Conservation (phyloP, 441 rosid genomes). For the Pelargonium cotyledonis region DNA sequence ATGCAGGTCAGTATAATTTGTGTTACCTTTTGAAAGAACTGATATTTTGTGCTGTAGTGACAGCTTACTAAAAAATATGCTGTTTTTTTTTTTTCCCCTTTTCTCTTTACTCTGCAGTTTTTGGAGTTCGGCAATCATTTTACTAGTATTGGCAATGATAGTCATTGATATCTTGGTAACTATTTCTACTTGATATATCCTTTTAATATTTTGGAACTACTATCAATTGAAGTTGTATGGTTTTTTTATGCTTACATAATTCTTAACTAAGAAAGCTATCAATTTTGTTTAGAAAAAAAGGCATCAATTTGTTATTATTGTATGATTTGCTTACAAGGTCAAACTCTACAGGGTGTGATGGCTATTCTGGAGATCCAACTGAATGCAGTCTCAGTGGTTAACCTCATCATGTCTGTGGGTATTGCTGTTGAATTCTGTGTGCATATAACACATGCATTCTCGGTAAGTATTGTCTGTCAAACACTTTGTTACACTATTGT, state of each 20-base stretch:
- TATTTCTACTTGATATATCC: slow-evolving; percentile 17
- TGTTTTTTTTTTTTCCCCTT: slow-evolving; percentile 10
- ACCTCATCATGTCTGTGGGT: slow-evolving; percentile 96
- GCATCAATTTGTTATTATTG: background rate
- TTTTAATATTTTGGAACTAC: background rate
- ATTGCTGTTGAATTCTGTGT: slow-evolving; percentile 97
- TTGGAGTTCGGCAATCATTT: slow-evolving; percentile 87
- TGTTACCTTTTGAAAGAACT: slow-evolving; percentile 4
- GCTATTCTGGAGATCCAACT: slow-evolving; percentile 82
- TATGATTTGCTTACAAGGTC: slow-evolving; percentile 22
- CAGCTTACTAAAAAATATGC: background rate
- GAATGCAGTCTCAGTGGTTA: slow-evolving; percentile 92
- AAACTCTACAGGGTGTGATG: slow-evolving; percentile 80
- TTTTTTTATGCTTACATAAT: background rate
- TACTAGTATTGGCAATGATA: slow-evolving; percentile 81
- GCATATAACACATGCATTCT: slow-evolving; percentile 91
- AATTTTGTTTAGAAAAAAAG: background rate
- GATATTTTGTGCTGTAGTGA: slow-evolving; percentile 8
- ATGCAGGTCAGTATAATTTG: slow-evolving; percentile 55
- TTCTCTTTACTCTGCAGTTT: slow-evolving; percentile 43
- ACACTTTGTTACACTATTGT: background rate
- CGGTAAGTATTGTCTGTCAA: slow-evolving; percentile 40
- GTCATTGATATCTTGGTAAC: slow-evolving; percentile 83
- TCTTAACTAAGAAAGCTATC: background rate
- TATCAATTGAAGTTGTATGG: slow-evolving; percentile 13